These are phyloP conservation scores for Erysimum cheiranthoides DNA, from an alignment of 345 rosid genomes.

Conservation along the genomic window DNA sequence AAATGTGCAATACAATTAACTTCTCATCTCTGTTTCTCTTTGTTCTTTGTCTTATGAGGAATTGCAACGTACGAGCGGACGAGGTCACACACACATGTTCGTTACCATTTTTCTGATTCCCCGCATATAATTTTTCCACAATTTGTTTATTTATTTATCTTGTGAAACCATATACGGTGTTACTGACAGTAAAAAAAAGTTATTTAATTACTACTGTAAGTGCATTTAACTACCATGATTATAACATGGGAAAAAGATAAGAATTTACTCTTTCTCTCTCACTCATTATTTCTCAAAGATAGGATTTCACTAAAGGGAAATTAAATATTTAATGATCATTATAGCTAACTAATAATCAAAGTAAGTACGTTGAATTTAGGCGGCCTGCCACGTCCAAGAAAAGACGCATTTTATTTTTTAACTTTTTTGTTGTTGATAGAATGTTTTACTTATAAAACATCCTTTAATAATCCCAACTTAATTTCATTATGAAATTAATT, in stretches of 20 bases:
- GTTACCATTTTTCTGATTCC: constrained; percentile 38
- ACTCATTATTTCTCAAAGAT: constrained; percentile 20
- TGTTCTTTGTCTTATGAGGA: constrained; percentile 42
- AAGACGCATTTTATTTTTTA: background rate
- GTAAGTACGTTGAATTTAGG: constrained; percentile 39
- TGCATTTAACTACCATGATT: constrained; percentile 37
- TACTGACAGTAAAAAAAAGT: constrained; percentile 1
- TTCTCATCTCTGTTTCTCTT: constrained; percentile 39
- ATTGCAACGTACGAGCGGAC: constrained; percentile 44
- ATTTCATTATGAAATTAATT: background rate
- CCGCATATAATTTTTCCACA: constrained; percentile 7
- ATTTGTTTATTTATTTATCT: constrained; percentile 1
- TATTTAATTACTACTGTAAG: background rate
- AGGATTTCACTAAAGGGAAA: constrained; percentile 27
- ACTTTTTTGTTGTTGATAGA: background rate
- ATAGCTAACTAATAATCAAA: constrained; percentile 35
- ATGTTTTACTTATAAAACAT: background rate
- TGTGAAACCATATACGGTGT: background rate
- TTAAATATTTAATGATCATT: constrained; percentile 19
- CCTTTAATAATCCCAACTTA: too few species aligned
- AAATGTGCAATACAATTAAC: constrained; percentile 45
- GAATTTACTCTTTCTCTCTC: background rate
- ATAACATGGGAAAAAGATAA: constrained; percentile 30
- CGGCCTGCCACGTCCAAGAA: constrained; percentile 29
- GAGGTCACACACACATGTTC: constrained; percentile 47